phyloP scores from a whole-genome alignment of 805 yeast species.

The Candida suzukii region DNA sequence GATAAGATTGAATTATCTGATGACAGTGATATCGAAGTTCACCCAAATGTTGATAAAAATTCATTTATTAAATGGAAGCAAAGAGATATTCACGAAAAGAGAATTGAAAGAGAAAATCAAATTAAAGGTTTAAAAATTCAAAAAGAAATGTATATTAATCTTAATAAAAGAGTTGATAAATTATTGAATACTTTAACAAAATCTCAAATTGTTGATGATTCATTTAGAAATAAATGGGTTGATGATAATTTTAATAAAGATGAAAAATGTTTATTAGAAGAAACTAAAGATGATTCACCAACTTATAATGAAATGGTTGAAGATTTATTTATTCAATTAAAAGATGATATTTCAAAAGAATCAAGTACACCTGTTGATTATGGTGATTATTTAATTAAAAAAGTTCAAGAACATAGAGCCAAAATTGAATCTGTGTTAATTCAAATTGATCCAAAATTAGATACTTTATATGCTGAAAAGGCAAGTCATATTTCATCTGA shows the following conservation, averaged over 20 bases:
- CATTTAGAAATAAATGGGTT: slow-evolving; percentile 34
- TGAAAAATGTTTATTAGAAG: slow-evolving; percentile 43
- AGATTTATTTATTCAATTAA: slow-evolving; percentile 75
- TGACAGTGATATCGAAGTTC: slow-evolving; percentile 95
- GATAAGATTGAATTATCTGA: slow-evolving; percentile 93
- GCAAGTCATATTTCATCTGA: slow-evolving; percentile 76
- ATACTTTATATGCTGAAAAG: slow-evolving; percentile 63
- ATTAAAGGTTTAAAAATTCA: slow-evolving; percentile 72
- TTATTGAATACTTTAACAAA: slow-evolving; percentile 39
- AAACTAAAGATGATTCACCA: slow-evolving; percentile 34
- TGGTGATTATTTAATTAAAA: slow-evolving; percentile 29
- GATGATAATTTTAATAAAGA: slow-evolving; percentile 45
- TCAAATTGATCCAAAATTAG: slow-evolving; percentile 61
- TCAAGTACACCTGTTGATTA: slow-evolving; percentile 39
- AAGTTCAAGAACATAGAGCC: slow-evolving; percentile 52
- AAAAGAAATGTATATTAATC: slow-evolving; percentile 68
- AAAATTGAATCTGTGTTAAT: slow-evolving; percentile 63
- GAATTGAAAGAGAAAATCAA: slow-evolving; percentile 73
- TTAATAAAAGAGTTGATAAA: slow-evolving; percentile 67
- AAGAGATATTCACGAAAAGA: slow-evolving; percentile 91
- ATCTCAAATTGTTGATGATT: slow-evolving; percentile 27
- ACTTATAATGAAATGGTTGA: slow-evolving; percentile 90
- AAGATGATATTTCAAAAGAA: slow-evolving; percentile 46
- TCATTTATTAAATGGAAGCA: slow-evolving; percentile 96
- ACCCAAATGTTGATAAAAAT: slow-evolving; percentile 92